Evolutionary conservation across 2,329 filamentous ascomycete genomes (phyloP).

Genomic region (Diaporthe citriasiana): DNA sequence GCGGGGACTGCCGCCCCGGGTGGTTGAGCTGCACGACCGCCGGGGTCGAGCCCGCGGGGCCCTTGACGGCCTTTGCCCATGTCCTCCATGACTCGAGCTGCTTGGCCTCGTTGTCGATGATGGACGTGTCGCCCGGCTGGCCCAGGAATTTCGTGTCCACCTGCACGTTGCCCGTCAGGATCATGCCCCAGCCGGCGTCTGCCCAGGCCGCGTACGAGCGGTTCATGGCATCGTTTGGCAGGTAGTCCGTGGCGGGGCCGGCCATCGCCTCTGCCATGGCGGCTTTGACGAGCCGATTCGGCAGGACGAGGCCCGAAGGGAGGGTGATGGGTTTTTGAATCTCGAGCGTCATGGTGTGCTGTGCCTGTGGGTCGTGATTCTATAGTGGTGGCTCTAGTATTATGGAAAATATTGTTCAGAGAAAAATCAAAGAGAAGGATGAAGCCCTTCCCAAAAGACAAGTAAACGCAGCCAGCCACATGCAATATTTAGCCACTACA

Average conservation of each 20-base stretch:
- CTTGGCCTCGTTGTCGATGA: slow-evolving; percentile 49
- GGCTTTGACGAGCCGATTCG: slow-evolving; percentile 67
- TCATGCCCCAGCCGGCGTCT: slow-evolving; percentile 65
- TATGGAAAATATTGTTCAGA: not conserved
- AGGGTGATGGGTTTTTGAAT: slow-evolving; percentile 62
- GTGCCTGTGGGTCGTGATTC: not conserved
- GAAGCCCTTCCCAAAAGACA: not conserved
- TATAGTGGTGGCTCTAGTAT: not conserved
- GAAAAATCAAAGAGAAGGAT: not conserved
- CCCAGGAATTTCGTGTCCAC: slow-evolving; percentile 58
- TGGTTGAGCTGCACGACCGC: slow-evolving; percentile 74
- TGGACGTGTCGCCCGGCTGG: slow-evolving; percentile 51
- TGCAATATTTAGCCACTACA: not conserved
- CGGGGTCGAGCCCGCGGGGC: slow-evolving; percentile 59
- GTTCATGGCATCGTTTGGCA: slow-evolving; percentile 57
- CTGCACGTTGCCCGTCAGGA: slow-evolving; percentile 65
- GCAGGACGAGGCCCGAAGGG: slow-evolving; percentile 67
- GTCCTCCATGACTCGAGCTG: slow-evolving; percentile 55
- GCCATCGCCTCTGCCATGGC: slow-evolving; percentile 64
- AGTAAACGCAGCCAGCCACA: not conserved
- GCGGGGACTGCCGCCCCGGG: slow-evolving; percentile 67
- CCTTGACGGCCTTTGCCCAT: slow-evolving; percentile 64
- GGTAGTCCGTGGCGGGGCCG: slow-evolving; percentile 52
- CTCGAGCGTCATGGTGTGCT: slow-evolving; percentile 40
- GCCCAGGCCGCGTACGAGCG: slow-evolving; percentile 68